Conservation (phyloP, 148 eudicot genomes). For the Cornus kousa region DNA sequence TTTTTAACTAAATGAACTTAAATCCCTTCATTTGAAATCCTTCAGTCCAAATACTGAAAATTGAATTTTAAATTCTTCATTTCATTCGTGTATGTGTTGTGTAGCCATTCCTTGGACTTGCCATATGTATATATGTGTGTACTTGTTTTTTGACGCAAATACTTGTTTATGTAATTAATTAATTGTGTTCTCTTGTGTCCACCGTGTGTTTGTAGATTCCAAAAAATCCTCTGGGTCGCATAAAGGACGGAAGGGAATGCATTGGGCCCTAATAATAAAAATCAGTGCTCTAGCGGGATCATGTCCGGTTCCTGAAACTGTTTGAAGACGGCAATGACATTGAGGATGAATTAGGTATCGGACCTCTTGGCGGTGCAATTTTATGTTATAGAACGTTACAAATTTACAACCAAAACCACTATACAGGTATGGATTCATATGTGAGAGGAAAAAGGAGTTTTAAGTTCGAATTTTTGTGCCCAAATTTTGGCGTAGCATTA, state of each 20-base stretch:
- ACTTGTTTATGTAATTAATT: background rate
- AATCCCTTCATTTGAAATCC: too few species aligned
- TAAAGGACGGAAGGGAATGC: constrained; percentile 28
- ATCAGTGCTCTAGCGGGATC: constrained; percentile 54
- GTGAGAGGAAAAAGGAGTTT: background rate
- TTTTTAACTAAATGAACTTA: too few species aligned
- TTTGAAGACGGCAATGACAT: constrained; percentile 79
- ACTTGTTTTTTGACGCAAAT: background rate
- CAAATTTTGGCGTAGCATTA: background rate
- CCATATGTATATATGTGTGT: background rate
- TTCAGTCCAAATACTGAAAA: too few species aligned
- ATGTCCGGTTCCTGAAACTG: constrained; percentile 79
- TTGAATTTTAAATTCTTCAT: too few species aligned
- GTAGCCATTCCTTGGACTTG: background rate
- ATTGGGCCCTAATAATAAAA: constrained; percentile 30
- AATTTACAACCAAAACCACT: background rate
- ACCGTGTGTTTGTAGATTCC: constrained; percentile 35
- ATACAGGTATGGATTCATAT: background rate
- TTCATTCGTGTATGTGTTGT: too few species aligned
- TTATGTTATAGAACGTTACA: constrained; percentile 4
- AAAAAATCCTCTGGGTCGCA: constrained; percentile 20
- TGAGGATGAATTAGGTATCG: constrained; percentile 81
- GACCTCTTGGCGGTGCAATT: constrained; percentile 38
- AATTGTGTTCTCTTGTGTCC: background rate
- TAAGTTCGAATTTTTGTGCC: too few species aligned